phyloP scores from a whole-genome alignment of 2,329 filamentous ascomycete species.

The Diplodia mutila region DNA sequence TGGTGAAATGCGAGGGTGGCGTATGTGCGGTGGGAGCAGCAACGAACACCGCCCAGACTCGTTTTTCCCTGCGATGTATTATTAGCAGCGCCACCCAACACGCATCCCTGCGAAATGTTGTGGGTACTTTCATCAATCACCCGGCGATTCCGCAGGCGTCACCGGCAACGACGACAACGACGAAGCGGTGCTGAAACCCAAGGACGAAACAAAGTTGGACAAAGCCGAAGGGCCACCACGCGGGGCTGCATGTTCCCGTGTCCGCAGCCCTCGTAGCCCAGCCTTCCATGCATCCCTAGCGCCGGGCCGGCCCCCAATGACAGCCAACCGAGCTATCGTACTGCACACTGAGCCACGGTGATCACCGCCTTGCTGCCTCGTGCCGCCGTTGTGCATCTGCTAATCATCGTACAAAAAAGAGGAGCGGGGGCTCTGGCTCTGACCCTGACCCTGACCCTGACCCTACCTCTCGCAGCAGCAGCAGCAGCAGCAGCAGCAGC shows the following conservation, averaged over 20 bases:
- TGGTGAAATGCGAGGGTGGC: constrained; percentile 2
- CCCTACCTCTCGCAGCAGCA: neutral
- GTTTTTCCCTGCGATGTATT: neutral
- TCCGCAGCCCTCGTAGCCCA: neutral
- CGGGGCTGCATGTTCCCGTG: neutral
- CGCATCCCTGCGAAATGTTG: neutral
- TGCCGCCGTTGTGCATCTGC: constrained; percentile 7
- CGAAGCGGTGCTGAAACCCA: neutral
- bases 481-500: too few species aligned
- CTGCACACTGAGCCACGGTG: neutral
- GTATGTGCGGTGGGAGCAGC: neutral
- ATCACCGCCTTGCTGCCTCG: constrained; percentile 5
- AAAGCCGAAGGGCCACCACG: neutral
- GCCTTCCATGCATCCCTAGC: constrained; percentile 12
- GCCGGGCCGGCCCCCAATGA: constrained; percentile 14
- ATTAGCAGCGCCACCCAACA: constrained; percentile 19
- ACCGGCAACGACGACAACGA: neutral
- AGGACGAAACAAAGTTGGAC: neutral
- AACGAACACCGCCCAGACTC: neutral
- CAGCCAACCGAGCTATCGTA: neutral
- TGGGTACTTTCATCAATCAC: neutral
- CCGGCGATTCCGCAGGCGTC: neutral
- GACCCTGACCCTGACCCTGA: neutral
- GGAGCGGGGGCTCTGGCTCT: neutral
- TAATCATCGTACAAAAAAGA: constrained; percentile 14